Evolutionary conservation across 2,329 filamentous ascomycete species (phyloP), one percentile per base, ranked within the genome.

Genomic region (Bipolaris cookei): DNA sequence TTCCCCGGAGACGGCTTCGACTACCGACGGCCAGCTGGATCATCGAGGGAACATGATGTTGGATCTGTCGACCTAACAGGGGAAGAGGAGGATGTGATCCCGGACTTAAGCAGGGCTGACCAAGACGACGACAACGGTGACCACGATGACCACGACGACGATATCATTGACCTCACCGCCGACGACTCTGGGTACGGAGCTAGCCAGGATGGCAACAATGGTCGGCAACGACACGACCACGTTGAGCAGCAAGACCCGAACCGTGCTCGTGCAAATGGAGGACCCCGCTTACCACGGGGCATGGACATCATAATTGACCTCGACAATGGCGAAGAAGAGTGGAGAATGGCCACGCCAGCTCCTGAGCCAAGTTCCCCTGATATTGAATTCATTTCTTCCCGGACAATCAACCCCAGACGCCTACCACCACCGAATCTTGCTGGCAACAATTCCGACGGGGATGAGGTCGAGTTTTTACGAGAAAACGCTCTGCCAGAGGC

Each of bases 1-100:
- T 82, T 73, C 61, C 69, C 77, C 13, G 81, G 84, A n/a, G 82
- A 86, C 74, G 84, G 84, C 3, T 75, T 80, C 42, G 85, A 87
- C 61, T 83, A 78, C 59, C 77, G 84, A 56, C 77, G 83, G 58
- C 85, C 85, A 1, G 72, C 78, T 14, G 77, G 79, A 14, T 73
- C 78, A 74, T 58, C 63, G 13, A 57, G 46, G 30, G 43, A 56
- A 23, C 47, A 49, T 10, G 47, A 51, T 20, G 21, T 34, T 5
- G 55, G 57, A 21, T 37, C 84, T 1, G 71, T 78, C 8, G 77
- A 79, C 23, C 73, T 78, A 75, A 80, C 78, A 10, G 58, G 37
- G 38, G 58, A 63, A 7, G 59, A 61, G 6, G 61, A 62, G 2
- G 57, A 60, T 6, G 55, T 11, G 43, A 64, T 47, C 54, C 68